Evolutionary conservation across 2,329 filamentous ascomycete genomes (phyloP).

Genomic region (Apiospora hydei): DNA sequence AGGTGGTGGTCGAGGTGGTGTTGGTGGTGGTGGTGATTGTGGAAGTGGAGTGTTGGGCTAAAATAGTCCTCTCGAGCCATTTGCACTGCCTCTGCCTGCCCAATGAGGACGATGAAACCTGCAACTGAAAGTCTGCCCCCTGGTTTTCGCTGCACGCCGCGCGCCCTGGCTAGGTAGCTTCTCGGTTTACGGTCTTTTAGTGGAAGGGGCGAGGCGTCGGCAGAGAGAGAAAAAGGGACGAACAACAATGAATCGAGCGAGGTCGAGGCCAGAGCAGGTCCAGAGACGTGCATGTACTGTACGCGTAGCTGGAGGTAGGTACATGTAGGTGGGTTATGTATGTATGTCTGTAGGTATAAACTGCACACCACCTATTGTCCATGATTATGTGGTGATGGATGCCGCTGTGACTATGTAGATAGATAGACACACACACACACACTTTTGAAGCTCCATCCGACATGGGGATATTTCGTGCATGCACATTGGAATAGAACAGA

Average conservation of each 20-base stretch:
- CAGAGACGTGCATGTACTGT: not conserved
- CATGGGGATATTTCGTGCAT: no score
- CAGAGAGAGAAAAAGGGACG: not conserved
- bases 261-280: conserved; percentile 5
- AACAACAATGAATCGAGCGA: not conserved
- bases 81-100: conserved; percentile 16
- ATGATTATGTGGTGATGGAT: no score
- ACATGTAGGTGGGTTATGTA: no score
- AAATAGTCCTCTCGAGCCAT: conserved; percentile 17
- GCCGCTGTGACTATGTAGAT: no score
- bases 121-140: not conserved
- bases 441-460: no score
- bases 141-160: conserved; percentile 14
- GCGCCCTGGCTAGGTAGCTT: conserved; percentile 14
- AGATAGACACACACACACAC: no score
- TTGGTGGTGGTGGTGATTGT: conserved; percentile 18
- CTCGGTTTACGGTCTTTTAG: conserved; percentile 9
- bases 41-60: conserved; percentile 20
- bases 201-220: conserved; percentile 14
- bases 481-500: no score
- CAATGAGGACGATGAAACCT: conserved; percentile 18
- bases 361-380: no score
- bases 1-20: not conserved
- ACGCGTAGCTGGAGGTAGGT: no score
- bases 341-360: no score